A percentile compares a stretch with the other conserved stretches of the same genome.
Evolutionary conservation across 148 eudicot genomes (phyloP).

Genomic region (Hydrangea macrophylla): DNA sequence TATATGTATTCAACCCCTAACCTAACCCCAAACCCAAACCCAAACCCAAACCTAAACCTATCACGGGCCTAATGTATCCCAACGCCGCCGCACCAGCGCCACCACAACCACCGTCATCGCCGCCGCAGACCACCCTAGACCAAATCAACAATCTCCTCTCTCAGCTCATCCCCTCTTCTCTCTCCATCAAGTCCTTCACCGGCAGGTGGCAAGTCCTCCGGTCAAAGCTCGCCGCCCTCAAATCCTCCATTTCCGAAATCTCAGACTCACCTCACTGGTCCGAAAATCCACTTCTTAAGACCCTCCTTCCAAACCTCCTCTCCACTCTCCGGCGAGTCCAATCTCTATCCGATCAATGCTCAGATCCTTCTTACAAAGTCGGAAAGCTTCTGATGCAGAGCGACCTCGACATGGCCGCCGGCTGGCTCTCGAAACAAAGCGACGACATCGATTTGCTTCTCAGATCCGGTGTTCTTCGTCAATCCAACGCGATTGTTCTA

Average conservation of each 20-base stretch:
- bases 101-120: constrained; percentile 20
- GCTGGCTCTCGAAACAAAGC: constrained; percentile 44
- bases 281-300: constrained; percentile 38
- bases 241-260: constrained; percentile 37
- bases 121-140: constrained; percentile 31
- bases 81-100: constrained; percentile 17
- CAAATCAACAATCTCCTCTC: constrained; percentile 30
- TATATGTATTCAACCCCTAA: neutral
- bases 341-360: constrained; percentile 34
- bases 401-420: constrained; percentile 64
- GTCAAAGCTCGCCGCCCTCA: constrained; percentile 37
- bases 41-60: neutral
- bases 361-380: constrained; percentile 12
- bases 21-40: neutral
- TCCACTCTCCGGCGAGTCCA: constrained; percentile 37
- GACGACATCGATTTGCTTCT: constrained; percentile 48
- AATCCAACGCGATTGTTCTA: constrained; percentile 56
- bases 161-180: constrained; percentile 39
- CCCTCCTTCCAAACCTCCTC: constrained; percentile 34
- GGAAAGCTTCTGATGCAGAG: constrained; percentile 61
- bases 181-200: constrained; percentile 48
- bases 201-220: constrained; percentile 53
- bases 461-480: constrained; percentile 55
- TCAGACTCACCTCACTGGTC: constrained; percentile 51
- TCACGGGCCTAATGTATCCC: constrained; percentile 28